A percentile compares a stretch with the other conserved stretches of the same genome.
phyloP scores from a whole-genome alignment of 2,329 filamentous ascomycete genomes.

The Aspergillus niger region DNA sequence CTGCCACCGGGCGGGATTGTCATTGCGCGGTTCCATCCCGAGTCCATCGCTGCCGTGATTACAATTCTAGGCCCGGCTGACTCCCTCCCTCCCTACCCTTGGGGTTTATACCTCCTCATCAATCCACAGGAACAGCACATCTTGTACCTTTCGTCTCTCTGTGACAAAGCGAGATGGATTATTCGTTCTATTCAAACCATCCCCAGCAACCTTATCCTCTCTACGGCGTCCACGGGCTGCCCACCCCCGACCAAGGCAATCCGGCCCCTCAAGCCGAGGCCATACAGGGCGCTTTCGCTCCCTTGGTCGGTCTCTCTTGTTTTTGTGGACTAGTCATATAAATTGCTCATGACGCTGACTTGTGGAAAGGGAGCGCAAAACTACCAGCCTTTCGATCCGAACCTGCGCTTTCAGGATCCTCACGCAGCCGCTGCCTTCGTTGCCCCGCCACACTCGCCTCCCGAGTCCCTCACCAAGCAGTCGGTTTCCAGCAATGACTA shows the following conservation, averaged over 20 bases:
- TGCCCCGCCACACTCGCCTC: constrained; percentile 38
- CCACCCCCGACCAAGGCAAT: constrained; percentile 35
- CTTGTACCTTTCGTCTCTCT: neutral
- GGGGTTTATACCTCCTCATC: neutral
- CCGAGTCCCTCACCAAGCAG: constrained; percentile 38
- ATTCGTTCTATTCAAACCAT: constrained; percentile 14
- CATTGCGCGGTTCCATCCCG: neutral
- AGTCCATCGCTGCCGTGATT: constrained; percentile 1
- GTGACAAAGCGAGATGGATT: constrained; percentile 14
- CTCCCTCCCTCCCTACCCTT: neutral
- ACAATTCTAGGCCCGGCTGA: neutral
- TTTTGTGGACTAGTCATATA: neutral
- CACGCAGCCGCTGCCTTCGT: constrained; percentile 33
- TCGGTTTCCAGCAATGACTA: constrained; percentile 35
- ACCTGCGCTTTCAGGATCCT: constrained; percentile 38
- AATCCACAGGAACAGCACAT: neutral
- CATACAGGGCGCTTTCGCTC: constrained; percentile 46
- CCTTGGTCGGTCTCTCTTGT: constrained; percentile 25
- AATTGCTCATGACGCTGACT: constrained; percentile 14
- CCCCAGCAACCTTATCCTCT: constrained; percentile 12
- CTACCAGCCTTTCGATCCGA: constrained; percentile 41
- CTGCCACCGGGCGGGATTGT: neutral
- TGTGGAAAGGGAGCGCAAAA: constrained; percentile 22
- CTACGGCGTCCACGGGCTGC: constrained; percentile 15
- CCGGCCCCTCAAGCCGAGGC: constrained; percentile 47